Percentiles rank a stretch among this genome's conserved stretches.
These are phyloP conservation scores for Lactarius tabidus DNA, from an alignment of 768 basidiomycete species.

Conservation along the genomic window DNA sequence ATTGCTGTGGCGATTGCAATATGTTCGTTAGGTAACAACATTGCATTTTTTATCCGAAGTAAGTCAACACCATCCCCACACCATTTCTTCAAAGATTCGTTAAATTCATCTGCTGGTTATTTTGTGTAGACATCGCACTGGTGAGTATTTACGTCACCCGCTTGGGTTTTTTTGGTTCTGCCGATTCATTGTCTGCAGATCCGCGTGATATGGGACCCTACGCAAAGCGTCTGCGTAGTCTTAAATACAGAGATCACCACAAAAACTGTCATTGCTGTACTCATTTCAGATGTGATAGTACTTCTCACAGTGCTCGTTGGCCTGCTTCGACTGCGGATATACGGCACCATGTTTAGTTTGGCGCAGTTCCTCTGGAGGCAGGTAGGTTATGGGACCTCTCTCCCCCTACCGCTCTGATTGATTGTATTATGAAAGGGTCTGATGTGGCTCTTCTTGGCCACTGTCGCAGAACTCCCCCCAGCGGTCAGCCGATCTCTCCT, in stretches of 20 bases:
- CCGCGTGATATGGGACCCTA: neutral
- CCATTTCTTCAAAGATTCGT: no score
- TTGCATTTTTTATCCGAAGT: slow-evolving; percentile 5
- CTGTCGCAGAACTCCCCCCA: neutral
- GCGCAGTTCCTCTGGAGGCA: slow-evolving; percentile 10
- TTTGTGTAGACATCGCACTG: neutral
- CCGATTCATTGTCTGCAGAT: neutral
- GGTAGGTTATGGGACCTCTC: neutral
- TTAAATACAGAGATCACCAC: neutral
- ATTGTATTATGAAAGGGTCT: neutral
- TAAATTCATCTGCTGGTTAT: no score
- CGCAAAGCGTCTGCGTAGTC: neutral
- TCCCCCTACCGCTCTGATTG: neutral
- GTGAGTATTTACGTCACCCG: neutral
- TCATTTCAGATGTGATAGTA: slow-evolving; percentile 5
- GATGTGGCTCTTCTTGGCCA: slow-evolving; percentile 1
- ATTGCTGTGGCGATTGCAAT: neutral
- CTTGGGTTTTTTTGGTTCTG: neutral
- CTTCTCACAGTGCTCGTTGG: slow-evolving; percentile 9
- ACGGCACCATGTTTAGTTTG: neutral
- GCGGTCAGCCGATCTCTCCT: neutral
- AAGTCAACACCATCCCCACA: neutral
- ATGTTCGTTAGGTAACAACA: neutral
- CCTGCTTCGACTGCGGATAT: slow-evolving; percentile 1
- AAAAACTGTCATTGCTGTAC: neutral